Base-by-base conservation (phyloP, 441 rosid species). In the Jatropha podagrica region DNA sequence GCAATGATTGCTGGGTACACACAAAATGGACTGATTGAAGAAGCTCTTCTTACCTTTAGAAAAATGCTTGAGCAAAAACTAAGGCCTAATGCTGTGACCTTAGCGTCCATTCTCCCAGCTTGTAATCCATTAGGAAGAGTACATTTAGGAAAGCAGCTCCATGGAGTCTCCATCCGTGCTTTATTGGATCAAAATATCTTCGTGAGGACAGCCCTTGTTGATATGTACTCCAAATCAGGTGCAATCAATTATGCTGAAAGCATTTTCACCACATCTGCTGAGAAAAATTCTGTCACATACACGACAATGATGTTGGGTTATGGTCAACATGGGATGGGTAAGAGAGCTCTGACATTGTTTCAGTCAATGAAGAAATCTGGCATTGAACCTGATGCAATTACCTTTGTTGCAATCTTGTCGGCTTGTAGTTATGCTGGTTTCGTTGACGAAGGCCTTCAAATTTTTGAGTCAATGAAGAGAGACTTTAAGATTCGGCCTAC, bases 321-420 rank as follows among this genome's bases (percentile, higher is more conserved):
- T 77, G 97, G 97, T 63, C 98, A 88, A 74, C 92, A 94, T 73
- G 97, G 97, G 78, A 87, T 90, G 94, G 91, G 89, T 0, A 88
- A 89, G 76, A 85, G 68, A 79, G 95, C 98, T 61, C 84, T 94
- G 78, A 89, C 88, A 23, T 79, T 94, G 83, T 92, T 94, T 82
- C 74, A 71, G 69, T 86, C 90, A 59, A 89, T 94, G 95, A 74
- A 79, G 78, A 82, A 69, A 49, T 80, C 81, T 27, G 80, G 86
- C 38, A 72, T 87, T 76, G 74, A 79, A 65, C 91, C 95, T 1
- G 97, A 92, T 75, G 84, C 91, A 61, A 68, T 94, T 78, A 88
- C 97, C 73, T 88, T 94, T 67, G 88, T 91, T 54, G 96, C 95
- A 4, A 83, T 92, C 71, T 71, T 94, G 77, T 89, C 98, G 71